Percentiles rank a stretch among this genome's conserved stretches.
phyloP scores from a whole-genome alignment of 2,329 filamentous ascomycete genomes.

The Sporothrix phasma region DNA sequence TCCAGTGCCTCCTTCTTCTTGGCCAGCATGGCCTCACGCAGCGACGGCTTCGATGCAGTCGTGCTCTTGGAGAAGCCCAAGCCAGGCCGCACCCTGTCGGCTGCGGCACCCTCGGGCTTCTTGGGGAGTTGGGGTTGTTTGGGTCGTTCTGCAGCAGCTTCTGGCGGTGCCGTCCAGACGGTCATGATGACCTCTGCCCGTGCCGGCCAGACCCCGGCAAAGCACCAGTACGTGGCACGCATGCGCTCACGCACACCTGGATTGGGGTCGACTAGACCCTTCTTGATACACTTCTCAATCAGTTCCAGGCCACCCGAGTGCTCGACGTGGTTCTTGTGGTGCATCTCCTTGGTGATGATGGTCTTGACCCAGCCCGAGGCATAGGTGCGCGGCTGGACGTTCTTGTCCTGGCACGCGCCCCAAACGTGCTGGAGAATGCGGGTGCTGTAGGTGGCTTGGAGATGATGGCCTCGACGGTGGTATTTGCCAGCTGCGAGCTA shows the following conservation, averaged over 20 bases:
- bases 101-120: slow-evolving; percentile 29
- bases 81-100: slow-evolving; percentile 40
- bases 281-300: slow-evolving; percentile 80
- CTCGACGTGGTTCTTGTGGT: slow-evolving; percentile 74
- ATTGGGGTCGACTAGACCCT: slow-evolving; percentile 80
- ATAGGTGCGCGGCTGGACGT: slow-evolving; percentile 73
- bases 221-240: slow-evolving; percentile 79
- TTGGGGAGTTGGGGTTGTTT: slow-evolving; percentile 66
- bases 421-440: slow-evolving; percentile 81
- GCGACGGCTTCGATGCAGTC: slow-evolving; percentile 50
- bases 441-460: slow-evolving; percentile 67
- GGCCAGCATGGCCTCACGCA: slow-evolving; percentile 76
- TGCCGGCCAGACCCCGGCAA: slow-evolving; percentile 65
- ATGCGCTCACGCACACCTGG: slow-evolving; percentile 81
- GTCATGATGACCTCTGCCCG: slow-evolving; percentile 68
- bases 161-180: slow-evolving; percentile 68
- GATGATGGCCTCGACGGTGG: slow-evolving; percentile 71
- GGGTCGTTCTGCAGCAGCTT: slow-evolving; percentile 73
- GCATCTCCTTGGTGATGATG: slow-evolving; percentile 63
- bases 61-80: slow-evolving; percentile 55
- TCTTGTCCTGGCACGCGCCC: slow-evolving; percentile 81
- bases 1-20: slow-evolving; percentile 58
- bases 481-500: slow-evolving; percentile 70
- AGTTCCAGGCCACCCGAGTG: slow-evolving; percentile 73
- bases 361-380: slow-evolving; percentile 77